Percentiles rank a stretch among this genome's conserved stretches.
These are phyloP conservation scores for Jatropha multifida DNA, from an alignment of 441 rosid species.

Conservation along the genomic window DNA sequence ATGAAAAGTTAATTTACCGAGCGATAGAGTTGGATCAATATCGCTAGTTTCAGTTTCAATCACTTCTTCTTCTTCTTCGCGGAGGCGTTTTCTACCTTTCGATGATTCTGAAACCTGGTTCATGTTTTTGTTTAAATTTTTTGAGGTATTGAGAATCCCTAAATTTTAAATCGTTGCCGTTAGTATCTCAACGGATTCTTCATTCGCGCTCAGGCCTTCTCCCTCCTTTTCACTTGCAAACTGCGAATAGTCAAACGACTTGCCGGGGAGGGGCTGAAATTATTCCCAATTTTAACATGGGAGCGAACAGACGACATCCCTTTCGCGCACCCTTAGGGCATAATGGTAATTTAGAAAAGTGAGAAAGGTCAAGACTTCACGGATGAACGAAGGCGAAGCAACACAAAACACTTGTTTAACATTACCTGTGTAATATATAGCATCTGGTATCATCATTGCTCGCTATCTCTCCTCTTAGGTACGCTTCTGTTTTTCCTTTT, in stretches of 20 bases:
- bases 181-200: background rate
- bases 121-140: background rate
- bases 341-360: no score
- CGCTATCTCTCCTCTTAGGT: no score
- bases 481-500: background rate
- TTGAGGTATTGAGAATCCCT: background rate
- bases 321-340: no score
- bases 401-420: no score
- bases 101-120: slow-evolving; percentile 16
- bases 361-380: no score
- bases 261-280: no score
- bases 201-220: background rate
- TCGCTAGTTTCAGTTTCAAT: slow-evolving; percentile 25
- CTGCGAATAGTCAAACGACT: no score
- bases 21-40: slow-evolving; percentile 35
- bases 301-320: no score
- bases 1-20: slow-evolving; percentile 31
- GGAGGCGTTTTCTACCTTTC: slow-evolving; percentile 42
- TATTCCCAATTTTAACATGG: no score
- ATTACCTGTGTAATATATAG: no score
- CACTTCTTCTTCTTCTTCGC: slow-evolving; percentile 33
- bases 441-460: no score
- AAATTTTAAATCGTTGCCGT: background rate
- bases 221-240: background rate
- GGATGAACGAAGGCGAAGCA: no score